A percentile compares a stretch with the other conserved stretches of the same genome.
These are phyloP conservation scores for Massarina eburnea DNA, from an alignment of 2,329 filamentous ascomycete genomes.

Conservation along the genomic window DNA sequence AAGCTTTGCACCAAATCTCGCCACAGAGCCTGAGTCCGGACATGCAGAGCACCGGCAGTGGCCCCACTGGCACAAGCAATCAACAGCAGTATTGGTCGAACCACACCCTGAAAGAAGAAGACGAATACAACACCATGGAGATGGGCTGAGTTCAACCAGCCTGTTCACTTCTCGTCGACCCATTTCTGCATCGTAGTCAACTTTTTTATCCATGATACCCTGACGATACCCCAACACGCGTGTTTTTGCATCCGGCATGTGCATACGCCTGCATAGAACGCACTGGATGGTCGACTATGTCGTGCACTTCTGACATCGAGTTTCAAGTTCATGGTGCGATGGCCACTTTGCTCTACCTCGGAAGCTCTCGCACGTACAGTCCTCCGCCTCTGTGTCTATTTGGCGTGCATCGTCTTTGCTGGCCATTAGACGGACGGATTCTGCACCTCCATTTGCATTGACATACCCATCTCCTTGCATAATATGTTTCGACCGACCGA, in stretches of 20 bases:
- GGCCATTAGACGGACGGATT: slow-evolving; percentile 32
- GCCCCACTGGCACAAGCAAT: slow-evolving; percentile 43
- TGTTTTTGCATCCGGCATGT: slow-evolving; percentile 31
- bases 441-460: slow-evolving; percentile 24
- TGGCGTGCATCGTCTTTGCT: slow-evolving; percentile 32
- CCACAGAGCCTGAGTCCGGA: slow-evolving; percentile 59
- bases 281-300: slow-evolving; percentile 6
- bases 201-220: slow-evolving; percentile 38
- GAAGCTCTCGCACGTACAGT: not conserved
- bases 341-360: not conserved
- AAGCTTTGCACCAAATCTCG: slow-evolving; percentile 62
- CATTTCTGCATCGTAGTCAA: slow-evolving; percentile 12
- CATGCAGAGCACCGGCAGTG: slow-evolving; percentile 68
- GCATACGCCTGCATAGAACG: slow-evolving; percentile 22
- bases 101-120: slow-evolving; percentile 84
- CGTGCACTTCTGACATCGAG: slow-evolving; percentile 5
- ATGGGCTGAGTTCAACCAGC: slow-evolving; percentile 31
- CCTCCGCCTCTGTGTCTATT: slow-evolving; percentile 12
- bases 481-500: slow-evolving; percentile 22
- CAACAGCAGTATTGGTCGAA: slow-evolving; percentile 58
- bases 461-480: slow-evolving; percentile 34
- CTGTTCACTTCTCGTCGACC: slow-evolving; percentile 18
- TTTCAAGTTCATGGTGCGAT: not conserved
- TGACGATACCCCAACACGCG: slow-evolving; percentile 20
- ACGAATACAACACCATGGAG: slow-evolving; percentile 83